Percentiles rank a stretch among this genome's conserved stretches.
phyloP scores from a whole-genome alignment of 1,284 basidiomycete species.

The Ceraceosorus bombacis region DNA sequence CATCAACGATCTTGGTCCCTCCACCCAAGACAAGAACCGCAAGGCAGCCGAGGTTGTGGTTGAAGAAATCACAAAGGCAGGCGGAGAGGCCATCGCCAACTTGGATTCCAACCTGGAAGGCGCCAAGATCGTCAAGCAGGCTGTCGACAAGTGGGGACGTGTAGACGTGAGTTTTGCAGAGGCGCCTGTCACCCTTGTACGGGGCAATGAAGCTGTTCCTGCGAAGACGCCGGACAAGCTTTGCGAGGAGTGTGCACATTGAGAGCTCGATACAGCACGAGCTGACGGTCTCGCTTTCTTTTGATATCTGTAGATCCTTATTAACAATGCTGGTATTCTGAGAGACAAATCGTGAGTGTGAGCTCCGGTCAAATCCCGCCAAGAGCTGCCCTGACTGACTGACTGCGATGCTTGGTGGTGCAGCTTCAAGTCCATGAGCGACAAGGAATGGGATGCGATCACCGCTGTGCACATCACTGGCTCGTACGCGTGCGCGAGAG shows the following conservation, averaged over 20 bases:
- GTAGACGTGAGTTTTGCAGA: conserved; percentile 42
- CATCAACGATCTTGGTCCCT: conserved; percentile 45
- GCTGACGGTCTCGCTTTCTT: too few relatives aligned
- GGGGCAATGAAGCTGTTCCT: neutral
- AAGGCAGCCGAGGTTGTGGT: conserved; percentile 87
- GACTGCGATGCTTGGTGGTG: neutral
- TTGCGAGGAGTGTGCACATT: too few relatives aligned
- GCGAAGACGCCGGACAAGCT: too few relatives aligned
- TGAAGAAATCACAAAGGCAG: conserved; percentile 66
- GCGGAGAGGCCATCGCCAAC: conserved; percentile 64
- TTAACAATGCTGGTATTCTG: conserved; percentile 96
- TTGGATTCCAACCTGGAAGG: conserved; percentile 85
- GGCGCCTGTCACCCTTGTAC: neutral
- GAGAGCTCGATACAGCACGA: too few relatives aligned
- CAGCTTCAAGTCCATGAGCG: conserved; percentile 50
- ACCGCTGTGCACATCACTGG: conserved; percentile 88
- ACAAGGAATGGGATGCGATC: conserved; percentile 54
- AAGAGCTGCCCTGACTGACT: too few relatives aligned
- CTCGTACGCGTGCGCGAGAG: conserved; percentile 88
- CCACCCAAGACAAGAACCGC: conserved; percentile 82
- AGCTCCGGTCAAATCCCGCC: neutral
- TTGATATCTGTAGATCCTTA: conserved; percentile 32
- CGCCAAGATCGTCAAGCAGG: conserved; percentile 74
- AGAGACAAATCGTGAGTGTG: conserved; percentile 53
- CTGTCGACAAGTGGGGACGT: conserved; percentile 79